Conservation (phyloP, 208 protist species). For the Leishmania braziliensis region DNA sequence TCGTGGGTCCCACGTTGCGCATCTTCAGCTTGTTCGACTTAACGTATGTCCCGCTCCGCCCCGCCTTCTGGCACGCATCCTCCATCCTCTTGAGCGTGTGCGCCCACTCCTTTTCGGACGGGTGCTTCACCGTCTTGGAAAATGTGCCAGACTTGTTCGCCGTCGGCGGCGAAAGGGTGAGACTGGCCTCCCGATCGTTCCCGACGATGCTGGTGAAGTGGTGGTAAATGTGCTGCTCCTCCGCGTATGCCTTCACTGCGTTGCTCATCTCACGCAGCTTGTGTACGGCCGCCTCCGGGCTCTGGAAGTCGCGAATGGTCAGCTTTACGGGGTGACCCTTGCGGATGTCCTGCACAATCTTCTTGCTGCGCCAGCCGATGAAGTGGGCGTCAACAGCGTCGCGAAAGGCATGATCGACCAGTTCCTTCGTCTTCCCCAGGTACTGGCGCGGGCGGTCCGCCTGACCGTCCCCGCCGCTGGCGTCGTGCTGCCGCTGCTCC, state of each 20-base stretch:
- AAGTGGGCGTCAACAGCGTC: constrained; percentile 90
- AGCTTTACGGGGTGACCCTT: constrained; percentile 81
- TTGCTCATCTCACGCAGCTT: constrained; percentile 86
- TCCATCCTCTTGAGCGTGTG: constrained; percentile 69
- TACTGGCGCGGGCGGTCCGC: constrained; percentile 11
- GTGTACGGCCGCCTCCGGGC: constrained; percentile 57
- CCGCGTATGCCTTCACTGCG: constrained; percentile 69
- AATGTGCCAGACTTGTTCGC: constrained; percentile 58
- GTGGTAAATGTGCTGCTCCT: constrained; percentile 65
- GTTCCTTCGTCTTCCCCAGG: constrained; percentile 34
- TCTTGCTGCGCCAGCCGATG: constrained; percentile 89
- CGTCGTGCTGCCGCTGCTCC: constrained; percentile 5
- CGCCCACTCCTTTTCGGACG: constrained; percentile 85
- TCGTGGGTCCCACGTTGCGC: constrained; percentile 68
- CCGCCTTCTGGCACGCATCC: constrained; percentile 66
- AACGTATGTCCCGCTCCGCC: constrained; percentile 75
- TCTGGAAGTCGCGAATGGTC: constrained; percentile 84
- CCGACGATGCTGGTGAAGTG: constrained; percentile 84
- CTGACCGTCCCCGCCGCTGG: constrained; percentile 5
- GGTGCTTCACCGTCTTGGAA: constrained; percentile 60
- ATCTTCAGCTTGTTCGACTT: constrained; percentile 67
- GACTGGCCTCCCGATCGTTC: constrained; percentile 73
- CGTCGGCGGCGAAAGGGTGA: constrained; percentile 64
- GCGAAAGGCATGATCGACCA: constrained; percentile 82
- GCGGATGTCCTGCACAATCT: constrained; percentile 79